These are phyloP conservation scores for Lentinula sp. DNA, from an alignment of 768 basidiomycete species.

Conservation along the genomic window DNA sequence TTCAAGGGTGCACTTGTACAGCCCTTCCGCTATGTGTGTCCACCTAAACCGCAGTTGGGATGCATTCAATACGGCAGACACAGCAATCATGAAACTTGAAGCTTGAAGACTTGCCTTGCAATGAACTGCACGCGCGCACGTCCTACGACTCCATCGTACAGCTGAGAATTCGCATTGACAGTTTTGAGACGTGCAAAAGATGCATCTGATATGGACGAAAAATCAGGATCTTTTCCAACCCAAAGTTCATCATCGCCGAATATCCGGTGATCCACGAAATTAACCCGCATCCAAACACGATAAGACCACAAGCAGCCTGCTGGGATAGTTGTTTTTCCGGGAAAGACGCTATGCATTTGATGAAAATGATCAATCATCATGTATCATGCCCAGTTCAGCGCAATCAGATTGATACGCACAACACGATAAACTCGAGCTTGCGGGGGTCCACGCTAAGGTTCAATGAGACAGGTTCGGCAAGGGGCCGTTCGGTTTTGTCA, in stretches of 20 bases:
- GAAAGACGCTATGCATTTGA: slow-evolving; percentile 38
- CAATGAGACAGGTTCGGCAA: slow-evolving; percentile 42
- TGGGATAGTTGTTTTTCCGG: slow-evolving; percentile 52
- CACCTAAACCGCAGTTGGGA: slow-evolving; percentile 32
- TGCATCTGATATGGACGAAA: slow-evolving; percentile 48
- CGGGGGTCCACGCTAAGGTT: slow-evolving; percentile 48
- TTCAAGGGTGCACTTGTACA: slow-evolving; percentile 54
- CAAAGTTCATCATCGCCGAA: slow-evolving; percentile 63
- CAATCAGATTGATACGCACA: slow-evolving; percentile 33
- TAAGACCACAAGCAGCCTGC: slow-evolving; percentile 48
- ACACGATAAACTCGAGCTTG: slow-evolving; percentile 52
- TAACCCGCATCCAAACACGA: slow-evolving; percentile 59
- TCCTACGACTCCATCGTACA: slow-evolving; percentile 54
- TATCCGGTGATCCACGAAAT: slow-evolving; percentile 54
- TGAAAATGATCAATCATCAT: background rate
- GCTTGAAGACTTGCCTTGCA: slow-evolving; percentile 32
- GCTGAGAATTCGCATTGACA: slow-evolving; percentile 35
- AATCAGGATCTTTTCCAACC: slow-evolving; percentile 64
- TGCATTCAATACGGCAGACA: background rate
- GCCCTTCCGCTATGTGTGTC: slow-evolving; percentile 32
- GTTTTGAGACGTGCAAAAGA: slow-evolving; percentile 46
- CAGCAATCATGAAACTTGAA: background rate
- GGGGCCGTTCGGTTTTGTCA: slow-evolving; percentile 47
- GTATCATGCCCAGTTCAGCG: background rate
- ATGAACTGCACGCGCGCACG: slow-evolving; percentile 51